These are phyloP conservation scores for Vitis amurensis DNA, from an alignment of 164 flowering plant species.

Conservation along the genomic window DNA sequence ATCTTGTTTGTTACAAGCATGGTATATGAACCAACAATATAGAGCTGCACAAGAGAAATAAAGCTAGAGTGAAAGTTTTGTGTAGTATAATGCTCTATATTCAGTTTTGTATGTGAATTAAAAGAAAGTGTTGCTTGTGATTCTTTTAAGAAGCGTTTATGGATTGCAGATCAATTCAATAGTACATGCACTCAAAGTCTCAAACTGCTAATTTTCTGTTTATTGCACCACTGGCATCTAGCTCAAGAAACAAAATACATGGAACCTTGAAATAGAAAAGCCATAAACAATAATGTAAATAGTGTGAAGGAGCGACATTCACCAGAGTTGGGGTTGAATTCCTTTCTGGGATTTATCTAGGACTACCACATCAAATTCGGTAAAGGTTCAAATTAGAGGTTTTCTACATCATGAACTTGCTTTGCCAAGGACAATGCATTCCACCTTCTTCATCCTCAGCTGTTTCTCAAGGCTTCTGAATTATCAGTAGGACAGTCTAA, in stretches of 20 bases:
- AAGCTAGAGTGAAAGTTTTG: slow-evolving; percentile 26
- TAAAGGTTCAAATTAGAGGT: not conserved
- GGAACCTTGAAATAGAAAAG: not conserved
- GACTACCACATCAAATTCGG: not conserved
- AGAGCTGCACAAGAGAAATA: slow-evolving; percentile 26
- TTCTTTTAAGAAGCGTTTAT: not conserved
- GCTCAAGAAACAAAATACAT: not conserved
- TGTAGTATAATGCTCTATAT: slow-evolving; percentile 13
- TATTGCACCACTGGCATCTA: not conserved
- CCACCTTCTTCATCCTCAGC: not conserved
- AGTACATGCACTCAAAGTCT: not conserved
- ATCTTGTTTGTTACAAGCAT: slow-evolving; percentile 9
- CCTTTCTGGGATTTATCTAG: slow-evolving; percentile 1
- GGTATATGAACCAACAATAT: slow-evolving; percentile 12
- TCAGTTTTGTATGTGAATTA: slow-evolving; percentile 29
- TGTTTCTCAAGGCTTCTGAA: not conserved
- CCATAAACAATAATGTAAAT: not conserved
- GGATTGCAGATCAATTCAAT: not conserved
- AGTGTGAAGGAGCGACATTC: not conserved
- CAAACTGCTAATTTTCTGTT: not conserved
- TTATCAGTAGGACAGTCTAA: not conserved
- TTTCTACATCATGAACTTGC: slow-evolving; percentile 1
- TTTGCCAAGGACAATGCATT: not conserved
- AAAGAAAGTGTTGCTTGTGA: not conserved
- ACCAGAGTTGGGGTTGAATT: not conserved